Conservation (phyloP, 2,329 filamentous ascomycete species). For the Metarhizium brunneum region DNA sequence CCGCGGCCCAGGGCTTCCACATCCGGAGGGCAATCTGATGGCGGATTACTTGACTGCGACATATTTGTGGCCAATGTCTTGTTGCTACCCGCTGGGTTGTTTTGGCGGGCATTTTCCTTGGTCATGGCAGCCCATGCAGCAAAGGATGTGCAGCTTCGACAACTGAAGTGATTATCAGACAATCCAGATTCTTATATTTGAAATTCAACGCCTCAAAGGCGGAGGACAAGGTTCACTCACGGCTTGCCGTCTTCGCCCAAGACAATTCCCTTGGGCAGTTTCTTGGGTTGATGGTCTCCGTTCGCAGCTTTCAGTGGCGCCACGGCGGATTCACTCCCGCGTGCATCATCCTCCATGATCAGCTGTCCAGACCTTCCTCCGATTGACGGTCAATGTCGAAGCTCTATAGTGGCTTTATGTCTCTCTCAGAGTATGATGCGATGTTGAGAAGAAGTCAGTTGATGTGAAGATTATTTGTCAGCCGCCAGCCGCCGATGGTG, state of each 20-base stretch:
- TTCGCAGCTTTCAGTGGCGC: slow-evolving; percentile 10
- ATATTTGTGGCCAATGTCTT: slow-evolving; percentile 14
- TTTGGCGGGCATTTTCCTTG: slow-evolving; percentile 17
- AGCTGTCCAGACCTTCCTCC: not conserved
- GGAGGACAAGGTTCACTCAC: slow-evolving; percentile 39
- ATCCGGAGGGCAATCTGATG: slow-evolving; percentile 76
- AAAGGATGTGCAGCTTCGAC: slow-evolving; percentile 24
- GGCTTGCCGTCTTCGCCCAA: slow-evolving; percentile 77
- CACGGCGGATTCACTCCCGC: slow-evolving; percentile 17
- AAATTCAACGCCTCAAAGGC: no score
- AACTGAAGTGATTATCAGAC: slow-evolving; percentile 14
- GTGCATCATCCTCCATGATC: slow-evolving; percentile 29
- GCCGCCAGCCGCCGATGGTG: not conserved
- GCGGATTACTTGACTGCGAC: slow-evolving; percentile 27
- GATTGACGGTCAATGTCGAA: not conserved
- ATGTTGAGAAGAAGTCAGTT: not conserved
- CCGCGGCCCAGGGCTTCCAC: slow-evolving; percentile 78
- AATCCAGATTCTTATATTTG: not conserved
- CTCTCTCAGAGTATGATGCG: not conserved
- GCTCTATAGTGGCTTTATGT: not conserved
- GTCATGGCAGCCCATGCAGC: slow-evolving; percentile 18
- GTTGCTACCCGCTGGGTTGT: slow-evolving; percentile 9
- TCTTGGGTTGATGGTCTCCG: slow-evolving; percentile 33
- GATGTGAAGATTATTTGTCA: not conserved
- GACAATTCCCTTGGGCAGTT: slow-evolving; percentile 61